Conservation (phyloP, 2,329 filamentous ascomycete genomes). For the Colletotrichum sp. region DNA sequence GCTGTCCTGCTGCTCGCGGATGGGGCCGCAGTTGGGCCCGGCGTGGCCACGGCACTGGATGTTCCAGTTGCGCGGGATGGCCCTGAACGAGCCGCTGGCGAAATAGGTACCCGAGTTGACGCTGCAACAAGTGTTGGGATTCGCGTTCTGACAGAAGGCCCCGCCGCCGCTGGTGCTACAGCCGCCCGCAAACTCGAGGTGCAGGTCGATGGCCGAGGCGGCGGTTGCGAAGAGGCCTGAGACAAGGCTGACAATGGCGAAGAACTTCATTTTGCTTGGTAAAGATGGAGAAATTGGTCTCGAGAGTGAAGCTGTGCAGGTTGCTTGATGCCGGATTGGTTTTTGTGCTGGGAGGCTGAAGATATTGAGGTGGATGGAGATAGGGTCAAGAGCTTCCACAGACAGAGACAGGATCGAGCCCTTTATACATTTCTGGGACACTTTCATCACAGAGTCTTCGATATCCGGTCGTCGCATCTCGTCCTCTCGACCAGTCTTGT, state of each 20-base stretch:
- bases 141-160: not conserved
- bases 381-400: not conserved
- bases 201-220: slow-evolving; percentile 10
- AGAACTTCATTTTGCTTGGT: slow-evolving; percentile 6
- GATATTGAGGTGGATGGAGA: not conserved
- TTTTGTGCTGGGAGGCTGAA: not conserved
- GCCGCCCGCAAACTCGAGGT: slow-evolving; percentile 10
- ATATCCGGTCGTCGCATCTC: not conserved
- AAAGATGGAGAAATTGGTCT: not conserved
- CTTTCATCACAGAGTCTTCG: not conserved
- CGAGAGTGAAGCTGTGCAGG: not conserved
- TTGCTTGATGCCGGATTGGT: not conserved
- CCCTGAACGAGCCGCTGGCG: slow-evolving; percentile 5
- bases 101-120: not conserved
- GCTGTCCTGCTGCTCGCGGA: slow-evolving; percentile 3
- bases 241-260: not conserved
- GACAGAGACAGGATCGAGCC: not conserved
- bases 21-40: slow-evolving; percentile 3
- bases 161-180: slow-evolving; percentile 8
- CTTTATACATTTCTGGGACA: not conserved
- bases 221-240: slow-evolving; percentile 8
- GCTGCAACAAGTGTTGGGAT: slow-evolving; percentile 9
- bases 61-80: slow-evolving; percentile 3
- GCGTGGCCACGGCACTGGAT: slow-evolving; percentile 1
- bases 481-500: not conserved